phyloP scores from a whole-genome alignment of 1,284 basidiomycete genomes.

The Bothia castanella region DNA sequence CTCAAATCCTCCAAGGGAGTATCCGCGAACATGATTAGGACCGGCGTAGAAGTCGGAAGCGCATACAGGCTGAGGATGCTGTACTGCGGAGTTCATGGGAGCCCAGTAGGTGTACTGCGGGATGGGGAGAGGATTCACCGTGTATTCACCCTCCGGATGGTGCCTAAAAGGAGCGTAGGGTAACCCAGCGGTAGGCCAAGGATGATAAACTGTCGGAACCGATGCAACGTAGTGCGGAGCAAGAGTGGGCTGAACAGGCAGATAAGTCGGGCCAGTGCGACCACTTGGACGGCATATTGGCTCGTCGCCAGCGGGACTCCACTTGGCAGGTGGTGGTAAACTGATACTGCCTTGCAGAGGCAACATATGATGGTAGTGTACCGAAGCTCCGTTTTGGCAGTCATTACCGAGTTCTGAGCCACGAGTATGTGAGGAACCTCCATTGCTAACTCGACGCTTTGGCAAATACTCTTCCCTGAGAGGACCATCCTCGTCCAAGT shows the following conservation, averaged over 20 bases:
- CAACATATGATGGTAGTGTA: conserved; percentile 21
- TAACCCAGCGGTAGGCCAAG: conserved; percentile 38
- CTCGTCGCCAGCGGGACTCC: conserved; percentile 74
- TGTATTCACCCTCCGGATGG: conserved; percentile 19
- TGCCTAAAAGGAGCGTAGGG: conserved; percentile 31
- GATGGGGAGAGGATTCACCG: conserved; percentile 11
- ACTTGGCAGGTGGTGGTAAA: conserved; percentile 71
- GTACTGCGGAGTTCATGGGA: conserved; percentile 38
- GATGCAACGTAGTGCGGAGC: conserved; percentile 26
- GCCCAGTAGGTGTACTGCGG: conserved; percentile 43
- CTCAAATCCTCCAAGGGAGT: conserved; percentile 55
- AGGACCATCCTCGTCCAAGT: conserved; percentile 77
- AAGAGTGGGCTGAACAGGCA: conserved; percentile 58
- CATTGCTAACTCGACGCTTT: conserved; percentile 47
- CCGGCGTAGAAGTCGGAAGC: conserved; percentile 46
- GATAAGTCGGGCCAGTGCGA: conserved; percentile 52
- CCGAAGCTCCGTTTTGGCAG: neutral
- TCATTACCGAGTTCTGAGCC: conserved; percentile 2
- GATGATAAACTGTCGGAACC: conserved; percentile 33
- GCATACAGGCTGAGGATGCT: conserved; percentile 53
- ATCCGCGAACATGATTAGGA: conserved; percentile 54
- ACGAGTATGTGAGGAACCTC: conserved; percentile 6
- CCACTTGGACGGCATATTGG: conserved; percentile 56
- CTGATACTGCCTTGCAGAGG: conserved; percentile 33
- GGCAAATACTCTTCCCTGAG: conserved; percentile 76